Evolutionary conservation across 495 filamentous ascomycete species (phyloP).

Genomic region (Podospora fimiseda): DNA sequence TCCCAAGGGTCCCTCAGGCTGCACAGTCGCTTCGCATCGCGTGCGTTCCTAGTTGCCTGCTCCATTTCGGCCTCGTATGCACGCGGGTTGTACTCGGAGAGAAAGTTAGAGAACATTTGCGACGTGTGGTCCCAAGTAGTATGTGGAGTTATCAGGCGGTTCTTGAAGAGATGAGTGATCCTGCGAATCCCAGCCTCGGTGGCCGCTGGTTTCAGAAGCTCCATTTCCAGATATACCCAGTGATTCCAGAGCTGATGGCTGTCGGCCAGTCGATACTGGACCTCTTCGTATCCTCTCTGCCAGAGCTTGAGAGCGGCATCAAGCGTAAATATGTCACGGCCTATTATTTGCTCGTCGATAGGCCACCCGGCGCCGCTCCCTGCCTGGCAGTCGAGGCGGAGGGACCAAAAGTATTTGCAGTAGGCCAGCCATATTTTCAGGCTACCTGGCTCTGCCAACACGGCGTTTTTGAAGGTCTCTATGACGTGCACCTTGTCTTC

Average conservation of each 20-base stretch:
- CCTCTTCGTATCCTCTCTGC: slow-evolving; percentile 69
- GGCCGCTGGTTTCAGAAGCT: slow-evolving; percentile 48
- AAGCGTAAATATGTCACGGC: slow-evolving; percentile 72
- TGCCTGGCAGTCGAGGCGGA: slow-evolving; percentile 60
- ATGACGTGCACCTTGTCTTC: slow-evolving; percentile 64
- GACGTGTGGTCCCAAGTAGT: slow-evolving; percentile 80
- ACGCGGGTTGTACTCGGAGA: slow-evolving; percentile 66
- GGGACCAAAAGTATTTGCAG: slow-evolving; percentile 75
- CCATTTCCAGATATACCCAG: slow-evolving; percentile 57
- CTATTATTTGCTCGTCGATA: slow-evolving; percentile 67
- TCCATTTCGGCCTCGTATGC: slow-evolving; percentile 79
- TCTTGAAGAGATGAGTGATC: slow-evolving; percentile 62
- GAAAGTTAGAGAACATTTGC: slow-evolving; percentile 72
- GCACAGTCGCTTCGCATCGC: slow-evolving; percentile 64
- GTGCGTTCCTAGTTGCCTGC: slow-evolving; percentile 55
- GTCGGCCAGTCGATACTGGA: slow-evolving; percentile 73
- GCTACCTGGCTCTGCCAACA: slow-evolving; percentile 76
- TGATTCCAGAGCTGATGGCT: slow-evolving; percentile 88
- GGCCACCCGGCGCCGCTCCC: slow-evolving; percentile 56
- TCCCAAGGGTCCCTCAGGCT: slow-evolving; percentile 65
- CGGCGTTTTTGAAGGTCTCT: slow-evolving; percentile 73
- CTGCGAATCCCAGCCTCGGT: slow-evolving; percentile 54
- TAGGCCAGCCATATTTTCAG: slow-evolving; percentile 83
- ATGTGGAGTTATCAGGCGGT: slow-evolving; percentile 73
- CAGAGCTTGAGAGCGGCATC: slow-evolving; percentile 71